phyloP scores from a whole-genome alignment of 345 rosid genomes.

The Hirschfeldia incana region DNA sequence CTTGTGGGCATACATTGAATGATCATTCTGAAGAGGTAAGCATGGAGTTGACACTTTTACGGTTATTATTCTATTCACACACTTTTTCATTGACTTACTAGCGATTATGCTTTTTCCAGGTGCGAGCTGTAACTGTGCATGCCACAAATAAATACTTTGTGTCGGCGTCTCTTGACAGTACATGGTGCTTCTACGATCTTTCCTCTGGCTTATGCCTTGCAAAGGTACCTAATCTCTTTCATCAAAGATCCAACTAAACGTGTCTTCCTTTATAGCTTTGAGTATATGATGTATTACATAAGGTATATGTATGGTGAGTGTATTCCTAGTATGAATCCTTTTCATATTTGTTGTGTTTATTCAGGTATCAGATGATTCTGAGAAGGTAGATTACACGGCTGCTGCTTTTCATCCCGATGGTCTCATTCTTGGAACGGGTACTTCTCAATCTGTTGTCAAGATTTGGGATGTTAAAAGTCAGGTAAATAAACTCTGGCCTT shows the following conservation, averaged over 20 bases:
- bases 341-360: conserved; percentile 23
- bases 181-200: conserved; percentile 97
- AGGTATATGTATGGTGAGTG: background rate
- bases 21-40: conserved; percentile 91
- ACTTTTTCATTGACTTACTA: background rate
- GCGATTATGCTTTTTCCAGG: conserved; percentile 47
- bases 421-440: conserved; percentile 97
- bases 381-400: conserved; percentile 72
- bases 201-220: conserved; percentile 84
- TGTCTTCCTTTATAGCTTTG: conserved; percentile 6
- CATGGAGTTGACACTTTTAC: conserved; percentile 16
- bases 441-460: conserved; percentile 75
- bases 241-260: background rate
- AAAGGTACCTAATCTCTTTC: conserved; percentile 55
- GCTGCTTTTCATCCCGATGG: conserved; percentile 99
- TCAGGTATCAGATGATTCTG: conserved; percentile 67
- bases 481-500: conserved; percentile 44
- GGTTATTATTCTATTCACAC: background rate
- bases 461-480: conserved; percentile 98
- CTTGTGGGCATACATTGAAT: conserved; percentile 72
- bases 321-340: background rate
- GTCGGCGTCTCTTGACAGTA: conserved; percentile 87
- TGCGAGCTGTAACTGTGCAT: conserved; percentile 94
- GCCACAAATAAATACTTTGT: conserved; percentile 95
- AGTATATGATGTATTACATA: conserved; percentile 1